phyloP scores from a whole-genome alignment of 2,329 filamentous ascomycete genomes.

The Elsinoe perseae region DNA sequence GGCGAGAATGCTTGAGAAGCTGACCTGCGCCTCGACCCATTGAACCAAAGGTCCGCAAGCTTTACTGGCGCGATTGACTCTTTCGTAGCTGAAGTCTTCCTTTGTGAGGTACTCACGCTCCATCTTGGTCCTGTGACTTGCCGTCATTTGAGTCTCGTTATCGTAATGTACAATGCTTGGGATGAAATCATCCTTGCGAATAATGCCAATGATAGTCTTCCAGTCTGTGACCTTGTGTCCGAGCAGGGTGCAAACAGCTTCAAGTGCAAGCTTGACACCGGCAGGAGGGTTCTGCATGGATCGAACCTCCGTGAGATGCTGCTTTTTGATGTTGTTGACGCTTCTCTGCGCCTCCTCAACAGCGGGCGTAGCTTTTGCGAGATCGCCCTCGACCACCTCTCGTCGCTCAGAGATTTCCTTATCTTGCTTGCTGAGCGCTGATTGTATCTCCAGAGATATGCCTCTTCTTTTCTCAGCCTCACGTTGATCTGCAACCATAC shows the following conservation, averaged over 20 bases:
- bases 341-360: slow-evolving; percentile 89
- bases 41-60: slow-evolving; percentile 94
- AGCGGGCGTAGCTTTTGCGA: slow-evolving; percentile 86
- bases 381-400: slow-evolving; percentile 76
- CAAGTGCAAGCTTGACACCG: slow-evolving; percentile 84
- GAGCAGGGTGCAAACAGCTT: slow-evolving; percentile 91
- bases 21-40: slow-evolving; percentile 94
- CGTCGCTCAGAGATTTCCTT: slow-evolving; percentile 73
- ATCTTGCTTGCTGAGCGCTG: slow-evolving; percentile 80
- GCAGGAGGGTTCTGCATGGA: slow-evolving; percentile 91
- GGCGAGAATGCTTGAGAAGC: slow-evolving; percentile 95
- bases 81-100: slow-evolving; percentile 92
- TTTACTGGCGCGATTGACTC: slow-evolving; percentile 91
- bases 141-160: slow-evolving; percentile 92
- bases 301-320: slow-evolving; percentile 93
- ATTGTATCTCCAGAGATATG: slow-evolving; percentile 81
- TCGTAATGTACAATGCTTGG: slow-evolving; percentile 96
- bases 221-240: slow-evolving; percentile 85
- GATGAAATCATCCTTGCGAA: slow-evolving; percentile 93
- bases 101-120: slow-evolving; percentile 84
- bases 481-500: slow-evolving; percentile 92
- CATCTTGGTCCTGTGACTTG: slow-evolving; percentile 74
- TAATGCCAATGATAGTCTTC: slow-evolving; percentile 82
- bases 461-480: slow-evolving; percentile 89
- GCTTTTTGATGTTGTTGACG: slow-evolving; percentile 96